Conservation (phyloP, 2,329 filamentous ascomycete genomes). For the Pyricularia sp. region DNA sequence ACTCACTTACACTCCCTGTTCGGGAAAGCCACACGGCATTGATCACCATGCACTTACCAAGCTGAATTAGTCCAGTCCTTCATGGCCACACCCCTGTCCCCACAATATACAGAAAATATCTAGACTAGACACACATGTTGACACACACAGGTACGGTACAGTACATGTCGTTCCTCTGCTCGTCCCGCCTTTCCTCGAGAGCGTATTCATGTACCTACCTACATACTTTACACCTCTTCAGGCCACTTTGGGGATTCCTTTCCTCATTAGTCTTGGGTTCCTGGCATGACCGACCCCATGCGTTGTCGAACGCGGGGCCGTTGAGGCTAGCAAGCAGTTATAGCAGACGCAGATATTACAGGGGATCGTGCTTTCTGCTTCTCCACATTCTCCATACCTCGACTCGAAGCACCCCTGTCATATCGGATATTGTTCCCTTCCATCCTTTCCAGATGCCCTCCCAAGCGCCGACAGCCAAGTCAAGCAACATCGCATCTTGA, state of each 20-base stretch:
- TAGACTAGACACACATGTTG: neutral
- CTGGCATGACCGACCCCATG: neutral
- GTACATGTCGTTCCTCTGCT: neutral
- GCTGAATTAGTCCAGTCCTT: neutral
- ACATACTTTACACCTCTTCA: constrained; percentile 14
- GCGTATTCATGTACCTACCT: constrained; percentile 8
- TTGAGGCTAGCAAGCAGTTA: neutral
- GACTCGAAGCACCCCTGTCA: neutral
- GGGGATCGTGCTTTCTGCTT: neutral
- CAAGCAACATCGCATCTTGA: neutral
- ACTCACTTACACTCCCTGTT: neutral
- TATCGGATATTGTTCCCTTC: neutral
- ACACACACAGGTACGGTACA: neutral
- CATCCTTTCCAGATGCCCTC: neutral
- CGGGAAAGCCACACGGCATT: constrained; percentile 12
- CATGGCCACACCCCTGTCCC: neutral
- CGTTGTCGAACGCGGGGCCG: neutral
- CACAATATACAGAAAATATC: neutral
- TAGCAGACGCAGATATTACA: neutral
- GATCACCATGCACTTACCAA: constrained; percentile 11
- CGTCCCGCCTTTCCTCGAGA: neutral
- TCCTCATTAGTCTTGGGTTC: neutral
- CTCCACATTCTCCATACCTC: constrained; percentile 1
- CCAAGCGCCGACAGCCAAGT: neutral
- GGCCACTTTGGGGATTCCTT: constrained; percentile 12